These are phyloP conservation scores for Puccinia polysora DNA, from an alignment of 1,284 basidiomycete genomes.

Conservation along the genomic window DNA sequence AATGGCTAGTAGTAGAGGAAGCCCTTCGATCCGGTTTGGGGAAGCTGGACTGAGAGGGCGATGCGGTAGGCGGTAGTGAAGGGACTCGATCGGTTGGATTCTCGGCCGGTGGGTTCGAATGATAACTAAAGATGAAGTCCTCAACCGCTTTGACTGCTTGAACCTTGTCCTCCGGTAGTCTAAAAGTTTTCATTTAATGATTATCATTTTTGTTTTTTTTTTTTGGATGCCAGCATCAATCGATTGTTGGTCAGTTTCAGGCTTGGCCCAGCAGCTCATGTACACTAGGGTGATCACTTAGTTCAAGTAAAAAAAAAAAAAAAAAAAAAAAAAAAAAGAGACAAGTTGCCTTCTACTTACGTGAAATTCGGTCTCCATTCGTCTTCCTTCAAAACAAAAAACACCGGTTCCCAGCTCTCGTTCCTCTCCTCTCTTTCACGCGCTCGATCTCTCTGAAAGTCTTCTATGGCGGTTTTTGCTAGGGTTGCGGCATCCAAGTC, in stretches of 20 bases:
- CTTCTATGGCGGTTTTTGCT: conserved; percentile 85
- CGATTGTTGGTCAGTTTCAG: too few relatives aligned
- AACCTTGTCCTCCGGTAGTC: conserved; percentile 21
- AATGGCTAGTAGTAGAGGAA: background rate
- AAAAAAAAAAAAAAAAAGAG: too few relatives aligned
- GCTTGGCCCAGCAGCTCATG: too few relatives aligned
- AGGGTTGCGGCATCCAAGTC: conserved; percentile 92
- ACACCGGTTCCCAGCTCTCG: conserved; percentile 65
- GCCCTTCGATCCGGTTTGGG: background rate
- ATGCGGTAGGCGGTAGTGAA: background rate
- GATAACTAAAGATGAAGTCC: conserved; percentile 29
- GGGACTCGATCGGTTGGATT: background rate
- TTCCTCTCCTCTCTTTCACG: conserved; percentile 70
- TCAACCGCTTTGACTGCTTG: conserved; percentile 19
- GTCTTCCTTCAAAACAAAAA: conserved; percentile 69
- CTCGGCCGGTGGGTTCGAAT: background rate
- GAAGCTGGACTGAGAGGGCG: background rate
- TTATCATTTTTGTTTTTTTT: background rate
- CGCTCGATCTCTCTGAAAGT: conserved; percentile 80
- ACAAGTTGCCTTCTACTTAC: background rate
- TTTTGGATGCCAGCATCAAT: too few relatives aligned
- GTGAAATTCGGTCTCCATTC: conserved; percentile 74
- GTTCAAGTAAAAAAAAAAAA: too few relatives aligned
- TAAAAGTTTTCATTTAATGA: background rate
- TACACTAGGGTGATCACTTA: background rate